Base-by-base conservation (phyloP, 2,329 filamentous ascomycete species). In the Apiospora arundinis region DNA sequence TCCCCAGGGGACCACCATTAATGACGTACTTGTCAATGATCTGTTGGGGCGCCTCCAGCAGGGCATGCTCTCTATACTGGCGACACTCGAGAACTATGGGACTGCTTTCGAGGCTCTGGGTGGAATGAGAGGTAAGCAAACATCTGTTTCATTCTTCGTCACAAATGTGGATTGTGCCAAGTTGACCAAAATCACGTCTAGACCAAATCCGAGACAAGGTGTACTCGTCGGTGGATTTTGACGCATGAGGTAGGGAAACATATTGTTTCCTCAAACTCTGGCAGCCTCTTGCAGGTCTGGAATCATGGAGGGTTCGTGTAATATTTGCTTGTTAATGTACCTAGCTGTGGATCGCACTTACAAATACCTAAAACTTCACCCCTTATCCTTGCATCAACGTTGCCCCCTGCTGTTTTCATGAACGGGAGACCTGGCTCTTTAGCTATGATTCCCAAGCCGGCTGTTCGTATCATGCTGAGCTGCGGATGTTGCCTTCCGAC, bases 61-160 rank as follows among this genome's bases (percentile, higher is more conserved):
- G 74, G 83, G 83, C 0, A 74, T 85, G 56, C 76, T 80, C n/a
- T 84, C 83, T 21, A 82, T 85, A 21, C 76, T 83, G 70, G 79
- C 78, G 18, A 82, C 83, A 5, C 75, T 85, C 25, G 81, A 84
- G 68, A 85, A 85, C 72, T 85, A 85, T 70, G 80, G 78, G n/a
- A 82, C 79, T 23, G 81, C 83, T 1, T 85, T 84, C 70, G 83
- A 85, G 74, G 83, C 83, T n/a, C 73, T 85, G 67, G 82, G 82
- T 37, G 83, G 83, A 18, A 85, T 85, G 83, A 79, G 83, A 80
- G 83, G 83, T 84, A 73, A 76, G 78, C 46, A 2, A 56, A 78
- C 44, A 2, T 28, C 11, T 23, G 4, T 16, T 56, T 25, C 28
- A 4, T 16, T 18, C 11, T 1, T 21, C 7, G 9, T 40, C 18